Percentiles rank a stretch among this genome's conserved stretches.
Conservation (phyloP, 73 alveolate genomes). For the Urostyla sp. region DNA sequence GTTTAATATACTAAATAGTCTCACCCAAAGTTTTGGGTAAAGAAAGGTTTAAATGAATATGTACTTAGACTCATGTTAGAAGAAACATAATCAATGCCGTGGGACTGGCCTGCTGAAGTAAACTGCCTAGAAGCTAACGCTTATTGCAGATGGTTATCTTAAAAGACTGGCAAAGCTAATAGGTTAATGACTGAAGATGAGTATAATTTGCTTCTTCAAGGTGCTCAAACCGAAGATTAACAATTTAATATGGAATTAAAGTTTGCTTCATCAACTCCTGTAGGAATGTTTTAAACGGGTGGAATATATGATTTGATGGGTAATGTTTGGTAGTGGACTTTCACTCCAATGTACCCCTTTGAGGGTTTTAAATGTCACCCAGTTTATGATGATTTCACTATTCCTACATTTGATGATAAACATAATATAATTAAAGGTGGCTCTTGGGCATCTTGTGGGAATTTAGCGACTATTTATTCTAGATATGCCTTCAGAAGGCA, state of each 20-base stretch:
- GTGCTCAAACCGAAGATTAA: neutral
- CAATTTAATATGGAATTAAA: constrained; percentile 38
- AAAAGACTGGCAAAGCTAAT: constrained; percentile 42
- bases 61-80: neutral
- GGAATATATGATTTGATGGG: constrained; percentile 66
- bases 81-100: constrained; percentile 6
- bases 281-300: constrained; percentile 36
- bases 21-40: neutral
- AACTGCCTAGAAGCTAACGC: constrained; percentile 65
- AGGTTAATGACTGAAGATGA: neutral
- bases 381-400: constrained; percentile 62
- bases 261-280: constrained; percentile 58
- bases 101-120: constrained; percentile 65
- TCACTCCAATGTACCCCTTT: constrained; percentile 56
- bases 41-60: too few species aligned
- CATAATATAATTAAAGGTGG: constrained; percentile 68
- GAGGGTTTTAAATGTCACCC: constrained; percentile 53
- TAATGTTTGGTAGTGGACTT: constrained; percentile 65
- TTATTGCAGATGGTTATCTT: constrained; percentile 57
- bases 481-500: constrained; percentile 60
- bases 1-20: neutral
- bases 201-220: neutral
- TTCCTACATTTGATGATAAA: constrained; percentile 63
- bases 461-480: constrained; percentile 47
- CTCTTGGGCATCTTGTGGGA: constrained; percentile 35